Evolutionary conservation across 2,329 filamentous ascomycete genomes (phyloP).

Genomic region (Clarireedia sp.): DNA sequence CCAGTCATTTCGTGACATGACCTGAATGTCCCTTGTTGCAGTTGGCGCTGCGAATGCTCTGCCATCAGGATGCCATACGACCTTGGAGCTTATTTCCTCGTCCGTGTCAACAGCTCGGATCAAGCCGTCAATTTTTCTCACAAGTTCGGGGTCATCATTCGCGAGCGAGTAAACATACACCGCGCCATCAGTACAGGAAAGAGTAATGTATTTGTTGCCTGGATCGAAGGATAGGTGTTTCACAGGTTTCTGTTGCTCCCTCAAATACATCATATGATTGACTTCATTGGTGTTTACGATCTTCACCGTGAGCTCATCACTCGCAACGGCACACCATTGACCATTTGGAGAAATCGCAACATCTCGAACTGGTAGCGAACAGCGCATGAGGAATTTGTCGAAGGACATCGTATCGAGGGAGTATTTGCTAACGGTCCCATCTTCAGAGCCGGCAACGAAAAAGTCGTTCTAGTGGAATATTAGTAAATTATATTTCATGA

Average conservation of each 20-base stretch:
- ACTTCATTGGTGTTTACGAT: conserved; percentile 78
- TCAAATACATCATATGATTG: conserved; percentile 65
- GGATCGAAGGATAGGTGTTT: conserved; percentile 88
- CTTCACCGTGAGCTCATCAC: conserved; percentile 89
- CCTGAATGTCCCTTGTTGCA: conserved; percentile 71
- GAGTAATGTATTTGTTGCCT: conserved; percentile 63
- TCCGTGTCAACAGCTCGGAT: conserved; percentile 74
- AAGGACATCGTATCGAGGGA: conserved; percentile 67
- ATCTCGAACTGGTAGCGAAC: conserved; percentile 79
- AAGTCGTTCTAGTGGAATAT: conserved; percentile 50
- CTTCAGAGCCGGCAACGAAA: conserved; percentile 85
- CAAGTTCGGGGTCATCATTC: conserved; percentile 68
- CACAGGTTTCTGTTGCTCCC: conserved; percentile 78
- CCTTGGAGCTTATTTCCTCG: conserved; percentile 64
- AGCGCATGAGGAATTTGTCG: conserved; percentile 75
- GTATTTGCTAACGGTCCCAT: conserved; percentile 93
- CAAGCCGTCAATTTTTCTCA: conserved; percentile 78
- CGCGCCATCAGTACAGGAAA: conserved; percentile 82
- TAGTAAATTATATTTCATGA: conserved; percentile 8
- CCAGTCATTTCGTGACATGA: conserved; percentile 86
- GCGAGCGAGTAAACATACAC: conserved; percentile 84
- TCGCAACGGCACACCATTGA: conserved; percentile 90
- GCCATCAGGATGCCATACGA: conserved; percentile 90
- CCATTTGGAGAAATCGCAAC: conserved; percentile 73
- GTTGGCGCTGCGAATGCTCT: conserved; percentile 83